Evolutionary conservation across 768 basidiomycete genomes (phyloP).

Genomic region (Cyathus striatus): DNA sequence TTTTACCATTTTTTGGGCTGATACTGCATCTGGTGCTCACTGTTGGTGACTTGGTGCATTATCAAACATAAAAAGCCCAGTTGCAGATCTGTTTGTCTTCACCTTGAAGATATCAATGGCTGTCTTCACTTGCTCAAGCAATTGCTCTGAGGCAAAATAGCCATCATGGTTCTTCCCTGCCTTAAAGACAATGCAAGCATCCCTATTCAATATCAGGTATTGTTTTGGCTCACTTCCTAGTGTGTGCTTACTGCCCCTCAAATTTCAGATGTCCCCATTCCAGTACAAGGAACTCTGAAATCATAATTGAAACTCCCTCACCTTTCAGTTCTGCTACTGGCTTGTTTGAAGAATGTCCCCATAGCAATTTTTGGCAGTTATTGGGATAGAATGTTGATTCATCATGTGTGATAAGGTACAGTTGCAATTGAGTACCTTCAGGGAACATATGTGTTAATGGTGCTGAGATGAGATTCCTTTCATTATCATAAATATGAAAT

Average conservation of each 20-base stretch:
- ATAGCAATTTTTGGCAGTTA: slow-evolving; percentile 20
- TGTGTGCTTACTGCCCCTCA: slow-evolving; percentile 10
- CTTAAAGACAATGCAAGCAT: slow-evolving; percentile 14
- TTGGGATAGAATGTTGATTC: slow-evolving; percentile 34
- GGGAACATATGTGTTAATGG: slow-evolving; percentile 14
- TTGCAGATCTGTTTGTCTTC: slow-evolving; percentile 14
- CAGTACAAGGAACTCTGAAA: slow-evolving; percentile 24
- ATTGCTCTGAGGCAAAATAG: slow-evolving; percentile 17
- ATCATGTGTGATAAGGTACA: slow-evolving; percentile 23
- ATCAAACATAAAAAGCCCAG: slow-evolving; percentile 19
- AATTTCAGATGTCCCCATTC: slow-evolving; percentile 21
- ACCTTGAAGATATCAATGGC: slow-evolving; percentile 26
- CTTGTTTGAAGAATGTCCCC: slow-evolving; percentile 15
- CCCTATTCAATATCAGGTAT: slow-evolving; percentile 7
- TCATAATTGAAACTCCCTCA: slow-evolving; percentile 29
- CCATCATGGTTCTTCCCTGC: slow-evolving; percentile 25
- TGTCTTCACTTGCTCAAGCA: slow-evolving; percentile 15
- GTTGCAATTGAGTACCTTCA: slow-evolving; percentile 6
- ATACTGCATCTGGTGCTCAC: slow-evolving; percentile 12
- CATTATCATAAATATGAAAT: slow-evolving; percentile 17
- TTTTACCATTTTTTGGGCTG: slow-evolving; percentile 13
- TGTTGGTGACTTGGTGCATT: slow-evolving; percentile 16
- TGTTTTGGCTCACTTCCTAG: not conserved
- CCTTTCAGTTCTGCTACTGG: slow-evolving; percentile 25
- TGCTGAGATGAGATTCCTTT: slow-evolving; percentile 12